These are phyloP conservation scores for Stereum hirsutum DNA, from an alignment of 1,284 basidiomycete genomes.

Conservation along the genomic window DNA sequence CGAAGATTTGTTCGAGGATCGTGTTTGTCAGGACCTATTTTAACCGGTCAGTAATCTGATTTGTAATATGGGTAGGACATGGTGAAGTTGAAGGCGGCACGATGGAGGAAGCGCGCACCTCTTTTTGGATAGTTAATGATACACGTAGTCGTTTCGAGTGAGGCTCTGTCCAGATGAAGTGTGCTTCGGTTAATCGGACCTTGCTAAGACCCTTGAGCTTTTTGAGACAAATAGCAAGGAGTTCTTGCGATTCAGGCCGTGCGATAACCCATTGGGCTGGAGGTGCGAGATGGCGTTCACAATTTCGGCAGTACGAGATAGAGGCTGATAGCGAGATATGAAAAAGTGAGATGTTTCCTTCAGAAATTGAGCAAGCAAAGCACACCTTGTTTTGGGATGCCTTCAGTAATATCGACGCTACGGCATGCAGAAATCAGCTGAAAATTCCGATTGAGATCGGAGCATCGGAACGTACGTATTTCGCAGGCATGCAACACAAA, in stretches of 20 bases:
- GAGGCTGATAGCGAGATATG: conserved; percentile 43
- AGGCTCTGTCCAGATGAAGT: conserved; percentile 99
- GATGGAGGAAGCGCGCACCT: conserved; percentile 39
- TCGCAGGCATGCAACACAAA: conserved; percentile 87
- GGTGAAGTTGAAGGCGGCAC: background rate
- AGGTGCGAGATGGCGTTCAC: conserved; percentile 92
- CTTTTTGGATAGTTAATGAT: conserved; percentile 97
- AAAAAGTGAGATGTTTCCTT: conserved; percentile 4
- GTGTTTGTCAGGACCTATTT: conserved; percentile 89
- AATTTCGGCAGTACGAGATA: conserved; percentile 92
- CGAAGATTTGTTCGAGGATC: conserved; percentile 95
- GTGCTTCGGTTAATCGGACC: conserved; percentile 93
- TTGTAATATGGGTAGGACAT: background rate
- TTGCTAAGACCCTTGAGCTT: conserved; percentile 93
- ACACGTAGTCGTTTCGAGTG: conserved; percentile 92
- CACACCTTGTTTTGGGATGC: conserved; percentile 91
- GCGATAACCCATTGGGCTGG: conserved; percentile 84
- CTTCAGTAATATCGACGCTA: conserved; percentile 95
- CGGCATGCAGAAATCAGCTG: too few relatives aligned
- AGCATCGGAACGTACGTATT: conserved; percentile 53
- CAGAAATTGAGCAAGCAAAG: background rate
- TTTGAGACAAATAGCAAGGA: conserved; percentile 86
- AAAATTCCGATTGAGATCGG: too few relatives aligned
- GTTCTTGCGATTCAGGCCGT: conserved; percentile 86
- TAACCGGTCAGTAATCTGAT: too few relatives aligned